A percentile compares a stretch with the other conserved stretches of the same genome.
Evolutionary conservation across 139 green algal species (phyloP).

Genomic region (Picochlorum sp.): DNA sequence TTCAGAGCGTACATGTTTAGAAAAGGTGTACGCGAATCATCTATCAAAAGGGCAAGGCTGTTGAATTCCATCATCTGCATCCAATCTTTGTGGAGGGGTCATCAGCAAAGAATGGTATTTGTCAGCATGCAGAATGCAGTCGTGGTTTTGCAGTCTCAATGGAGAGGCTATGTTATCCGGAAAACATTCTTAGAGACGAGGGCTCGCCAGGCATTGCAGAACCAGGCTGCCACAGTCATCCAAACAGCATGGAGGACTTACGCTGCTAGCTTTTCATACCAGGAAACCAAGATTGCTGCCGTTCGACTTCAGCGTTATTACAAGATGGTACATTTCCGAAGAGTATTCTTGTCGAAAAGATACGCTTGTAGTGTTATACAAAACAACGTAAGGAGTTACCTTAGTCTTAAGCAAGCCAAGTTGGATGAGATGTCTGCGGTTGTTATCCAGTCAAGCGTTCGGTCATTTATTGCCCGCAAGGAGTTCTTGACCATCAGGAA

Average conservation of each 20-base stretch:
- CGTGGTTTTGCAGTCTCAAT: conserved; percentile 26
- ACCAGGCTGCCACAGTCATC: background rate
- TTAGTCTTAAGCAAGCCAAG: background rate
- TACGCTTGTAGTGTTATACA: background rate
- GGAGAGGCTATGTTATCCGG: conserved; percentile 19
- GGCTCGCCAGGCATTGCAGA: background rate
- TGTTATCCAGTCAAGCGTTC: background rate
- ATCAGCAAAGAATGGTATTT: background rate
- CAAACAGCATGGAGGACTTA: background rate
- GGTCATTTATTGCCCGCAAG: background rate
- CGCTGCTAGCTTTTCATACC: background rate
- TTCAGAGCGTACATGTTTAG: conserved; percentile 23
- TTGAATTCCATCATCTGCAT: conserved; percentile 2
- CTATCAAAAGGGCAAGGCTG: background rate
- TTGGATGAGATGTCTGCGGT: background rate
- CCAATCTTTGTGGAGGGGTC: conserved; percentile 34
- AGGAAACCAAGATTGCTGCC: background rate
- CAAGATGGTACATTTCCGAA: background rate
- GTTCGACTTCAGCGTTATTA: background rate
- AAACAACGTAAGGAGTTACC: background rate
- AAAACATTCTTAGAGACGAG: background rate
- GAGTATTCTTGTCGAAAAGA: background rate
- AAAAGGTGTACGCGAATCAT: conserved; percentile 1
- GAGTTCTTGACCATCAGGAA: background rate
- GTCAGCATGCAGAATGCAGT: background rate